Conservation (phyloP, 2,329 filamentous ascomycete species). For the Metarhizium humberi region DNA sequence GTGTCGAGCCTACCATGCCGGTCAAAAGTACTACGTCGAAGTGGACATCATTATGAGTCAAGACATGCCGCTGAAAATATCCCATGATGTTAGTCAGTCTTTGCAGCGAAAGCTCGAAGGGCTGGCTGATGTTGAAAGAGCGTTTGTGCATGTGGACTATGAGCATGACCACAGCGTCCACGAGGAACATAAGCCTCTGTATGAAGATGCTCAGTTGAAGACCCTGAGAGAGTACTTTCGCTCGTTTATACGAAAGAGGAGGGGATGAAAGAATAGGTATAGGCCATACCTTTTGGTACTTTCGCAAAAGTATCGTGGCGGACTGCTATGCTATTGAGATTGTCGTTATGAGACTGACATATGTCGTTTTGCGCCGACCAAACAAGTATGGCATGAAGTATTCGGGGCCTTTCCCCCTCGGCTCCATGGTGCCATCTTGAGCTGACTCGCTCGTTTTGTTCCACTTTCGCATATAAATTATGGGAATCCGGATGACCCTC, state of each 20-base stretch:
- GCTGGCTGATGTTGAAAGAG: constrained; percentile 30
- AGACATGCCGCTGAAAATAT: constrained; percentile 41
- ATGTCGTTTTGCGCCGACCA: no score
- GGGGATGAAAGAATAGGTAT: neutral
- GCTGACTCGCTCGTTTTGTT: no score
- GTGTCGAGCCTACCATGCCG: constrained; percentile 46
- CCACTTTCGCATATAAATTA: no score
- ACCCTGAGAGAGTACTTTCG: constrained; percentile 24
- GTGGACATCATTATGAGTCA: constrained; percentile 53
- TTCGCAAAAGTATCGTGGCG: no score
- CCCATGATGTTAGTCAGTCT: constrained; percentile 51
- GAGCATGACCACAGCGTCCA: constrained; percentile 30
- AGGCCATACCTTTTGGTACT: no score
- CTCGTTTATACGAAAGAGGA: neutral
- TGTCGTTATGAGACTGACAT: no score
- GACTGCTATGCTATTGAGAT: no score
- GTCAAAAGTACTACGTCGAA: constrained; percentile 53
- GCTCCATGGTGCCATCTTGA: no score
- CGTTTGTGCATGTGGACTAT: constrained; percentile 37
- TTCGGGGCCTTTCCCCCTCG: no score
- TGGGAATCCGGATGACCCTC: no score
- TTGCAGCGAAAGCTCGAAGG: constrained; percentile 51
- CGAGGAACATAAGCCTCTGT: constrained; percentile 33
- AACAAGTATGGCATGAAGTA: no score
- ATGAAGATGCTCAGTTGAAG: constrained; percentile 20